Evolutionary conservation across 306 rosid genomes (phyloP).

Genomic region (Acacia melanoxylon): DNA sequence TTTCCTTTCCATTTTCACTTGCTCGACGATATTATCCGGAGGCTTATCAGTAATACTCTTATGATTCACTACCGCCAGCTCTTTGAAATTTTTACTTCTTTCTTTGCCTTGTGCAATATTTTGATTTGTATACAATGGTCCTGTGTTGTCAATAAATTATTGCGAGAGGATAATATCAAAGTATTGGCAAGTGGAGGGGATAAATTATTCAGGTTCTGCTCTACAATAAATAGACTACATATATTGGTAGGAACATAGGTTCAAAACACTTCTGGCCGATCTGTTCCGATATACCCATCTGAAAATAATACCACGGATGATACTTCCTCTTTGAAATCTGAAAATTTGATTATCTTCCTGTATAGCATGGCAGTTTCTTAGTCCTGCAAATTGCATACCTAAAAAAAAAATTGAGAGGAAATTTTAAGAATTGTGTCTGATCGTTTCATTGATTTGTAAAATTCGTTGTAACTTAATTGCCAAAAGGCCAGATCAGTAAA

Average conservation of each 20-base stretch:
- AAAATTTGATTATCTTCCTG: conserved; percentile 36
- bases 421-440: conserved; percentile 36
- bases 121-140: too few species aligned
- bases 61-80: too few species aligned
- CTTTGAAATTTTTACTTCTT: too few species aligned
- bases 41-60: too few species aligned
- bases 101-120: too few species aligned
- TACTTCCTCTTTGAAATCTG: conserved; percentile 30
- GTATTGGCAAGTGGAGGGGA: too few species aligned
- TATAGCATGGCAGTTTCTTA: conserved; percentile 44
- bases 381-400: conserved; percentile 31
- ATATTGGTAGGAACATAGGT: conserved; percentile 38
- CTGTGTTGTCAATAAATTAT: too few species aligned
- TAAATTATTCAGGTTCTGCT: too few species aligned
- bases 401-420: conserved; percentile 27
- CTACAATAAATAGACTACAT: too few species aligned
- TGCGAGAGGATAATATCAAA: too few species aligned
- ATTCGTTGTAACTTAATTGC: conserved; percentile 34
- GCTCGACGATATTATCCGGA: too few species aligned
- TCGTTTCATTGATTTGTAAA: conserved; percentile 40
- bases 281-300: conserved; percentile 21
- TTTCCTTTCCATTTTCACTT: too few species aligned
- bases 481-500: conserved; percentile 13
- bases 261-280: conserved; percentile 32
- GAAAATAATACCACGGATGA: conserved; percentile 58